Evolutionary conservation across 257 asterid genomes (phyloP).

Genomic region (Phtheirospermum japonicum): DNA sequence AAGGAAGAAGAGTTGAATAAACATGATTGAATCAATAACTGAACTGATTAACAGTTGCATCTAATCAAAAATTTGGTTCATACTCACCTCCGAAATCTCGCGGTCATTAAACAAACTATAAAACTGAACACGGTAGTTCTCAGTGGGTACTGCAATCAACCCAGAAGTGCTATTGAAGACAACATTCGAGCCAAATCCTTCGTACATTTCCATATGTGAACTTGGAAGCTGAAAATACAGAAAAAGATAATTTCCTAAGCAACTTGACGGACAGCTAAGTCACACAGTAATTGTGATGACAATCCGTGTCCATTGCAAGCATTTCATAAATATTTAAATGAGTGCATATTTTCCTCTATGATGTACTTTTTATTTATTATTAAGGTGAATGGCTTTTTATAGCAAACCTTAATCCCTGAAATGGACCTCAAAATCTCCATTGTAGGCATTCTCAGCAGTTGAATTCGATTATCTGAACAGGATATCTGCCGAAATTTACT

Average conservation of each 20-base stretch:
- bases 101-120: conserved; percentile 82
- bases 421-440: conserved; percentile 77
- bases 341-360: conserved; percentile 3
- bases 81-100: conserved; percentile 81
- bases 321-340: conserved; percentile 18
- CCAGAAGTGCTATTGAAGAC: conserved; percentile 57
- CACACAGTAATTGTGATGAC: background rate
- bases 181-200: conserved; percentile 46
- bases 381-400: background rate
- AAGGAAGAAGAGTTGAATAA: conserved; percentile 10
- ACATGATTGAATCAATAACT: conserved; percentile 10
- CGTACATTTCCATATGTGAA: conserved; percentile 42
- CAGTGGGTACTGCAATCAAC: conserved; percentile 72
- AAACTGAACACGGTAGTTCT: conserved; percentile 78
- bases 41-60: conserved; percentile 18
- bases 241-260: conserved; percentile 15
- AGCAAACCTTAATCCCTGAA: conserved; percentile 87
- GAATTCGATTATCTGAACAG: conserved; percentile 84
- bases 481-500: conserved; percentile 70
- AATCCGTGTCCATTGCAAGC: background rate
- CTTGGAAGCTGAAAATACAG: conserved; percentile 62
- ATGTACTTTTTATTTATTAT: conserved; percentile 16
- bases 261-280: conserved; percentile 15
- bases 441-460: conserved; percentile 75
- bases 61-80: conserved; percentile 16